Conservation (phyloP, 148 eudicot species). For the Euryodendron excelsum region DNA sequence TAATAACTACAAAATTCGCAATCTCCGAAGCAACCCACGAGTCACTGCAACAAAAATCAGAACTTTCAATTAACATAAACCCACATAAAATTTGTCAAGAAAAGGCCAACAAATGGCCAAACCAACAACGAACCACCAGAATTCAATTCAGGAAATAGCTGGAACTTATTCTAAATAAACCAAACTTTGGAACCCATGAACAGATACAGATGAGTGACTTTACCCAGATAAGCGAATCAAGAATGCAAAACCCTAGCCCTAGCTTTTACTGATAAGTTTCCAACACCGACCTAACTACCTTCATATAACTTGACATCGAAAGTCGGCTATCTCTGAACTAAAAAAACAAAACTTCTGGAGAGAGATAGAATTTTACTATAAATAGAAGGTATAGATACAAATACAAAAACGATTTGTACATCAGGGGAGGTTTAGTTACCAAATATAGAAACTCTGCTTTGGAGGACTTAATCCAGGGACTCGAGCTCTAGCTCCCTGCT, state of each 20-base stretch:
- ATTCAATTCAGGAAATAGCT: neutral
- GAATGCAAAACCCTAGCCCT: neutral
- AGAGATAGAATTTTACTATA: constrained; percentile 8
- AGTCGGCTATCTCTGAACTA: neutral
- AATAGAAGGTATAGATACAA: neutral
- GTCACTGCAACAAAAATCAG: constrained; percentile 1
- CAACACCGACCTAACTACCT: constrained; percentile 2
- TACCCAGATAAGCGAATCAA: neutral
- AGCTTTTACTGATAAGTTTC: neutral
- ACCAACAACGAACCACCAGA: neutral
- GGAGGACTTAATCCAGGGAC: neutral
- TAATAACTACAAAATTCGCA: neutral
- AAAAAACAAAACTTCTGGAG: neutral
- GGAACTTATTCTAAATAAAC: neutral
- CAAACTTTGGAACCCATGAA: neutral
- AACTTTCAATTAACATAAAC: neutral
- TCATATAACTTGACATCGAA: neutral
- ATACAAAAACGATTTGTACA: too few species aligned
- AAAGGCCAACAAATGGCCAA: neutral
- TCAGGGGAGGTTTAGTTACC: neutral
- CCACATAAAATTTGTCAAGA: neutral
- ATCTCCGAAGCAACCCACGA: constrained; percentile 11
- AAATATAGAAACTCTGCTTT: neutral
- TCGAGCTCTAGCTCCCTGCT: neutral
- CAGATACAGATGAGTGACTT: neutral